A percentile compares a stretch with the other conserved stretches of the same genome.
Evolutionary conservation across 768 basidiomycete genomes (phyloP).

Genomic region (Lactifluus rugatus): DNA sequence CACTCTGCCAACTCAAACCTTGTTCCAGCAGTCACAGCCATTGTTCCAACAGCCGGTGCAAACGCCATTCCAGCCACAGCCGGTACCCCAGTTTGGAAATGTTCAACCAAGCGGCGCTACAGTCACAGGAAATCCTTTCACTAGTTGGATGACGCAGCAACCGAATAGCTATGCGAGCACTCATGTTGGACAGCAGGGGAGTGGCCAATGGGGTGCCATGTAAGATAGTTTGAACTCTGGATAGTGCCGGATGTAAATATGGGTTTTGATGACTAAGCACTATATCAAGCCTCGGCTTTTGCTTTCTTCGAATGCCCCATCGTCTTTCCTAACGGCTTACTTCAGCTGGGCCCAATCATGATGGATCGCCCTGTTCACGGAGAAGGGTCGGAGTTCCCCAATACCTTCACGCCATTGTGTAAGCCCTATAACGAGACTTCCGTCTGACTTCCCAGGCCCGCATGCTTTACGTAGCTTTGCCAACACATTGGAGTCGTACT

Average conservation of each 20-base stretch:
- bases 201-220: slow-evolving; percentile 8
- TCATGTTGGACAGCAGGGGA: slow-evolving; percentile 17
- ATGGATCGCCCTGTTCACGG: slow-evolving; percentile 71
- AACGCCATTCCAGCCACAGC: slow-evolving; percentile 1
- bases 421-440: background rate
- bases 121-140: slow-evolving; percentile 20
- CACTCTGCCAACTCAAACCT: slow-evolving; percentile 19
- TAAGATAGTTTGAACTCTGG: slow-evolving; percentile 1
- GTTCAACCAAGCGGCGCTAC: slow-evolving; percentile 4
- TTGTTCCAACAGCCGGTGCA: slow-evolving; percentile 11
- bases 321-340: slow-evolving; percentile 38
- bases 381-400: slow-evolving; percentile 65
- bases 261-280: slow-evolving; percentile 8
- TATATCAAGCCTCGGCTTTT: too few relatives aligned
- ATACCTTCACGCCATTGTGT: slow-evolving; percentile 84
- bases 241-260: background rate
- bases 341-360: slow-evolving; percentile 41
- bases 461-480: too few relatives aligned
- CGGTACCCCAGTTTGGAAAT: slow-evolving; percentile 6
- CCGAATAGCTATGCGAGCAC: slow-evolving; percentile 8
- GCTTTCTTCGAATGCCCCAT: too few relatives aligned
- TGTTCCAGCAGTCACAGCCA: slow-evolving; percentile 6
- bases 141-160: slow-evolving; percentile 23
- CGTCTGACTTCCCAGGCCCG: too few relatives aligned
- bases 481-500: too few relatives aligned